Conservation (phyloP, 805 yeast species). For the Metschnikowia henanensis region DNA sequence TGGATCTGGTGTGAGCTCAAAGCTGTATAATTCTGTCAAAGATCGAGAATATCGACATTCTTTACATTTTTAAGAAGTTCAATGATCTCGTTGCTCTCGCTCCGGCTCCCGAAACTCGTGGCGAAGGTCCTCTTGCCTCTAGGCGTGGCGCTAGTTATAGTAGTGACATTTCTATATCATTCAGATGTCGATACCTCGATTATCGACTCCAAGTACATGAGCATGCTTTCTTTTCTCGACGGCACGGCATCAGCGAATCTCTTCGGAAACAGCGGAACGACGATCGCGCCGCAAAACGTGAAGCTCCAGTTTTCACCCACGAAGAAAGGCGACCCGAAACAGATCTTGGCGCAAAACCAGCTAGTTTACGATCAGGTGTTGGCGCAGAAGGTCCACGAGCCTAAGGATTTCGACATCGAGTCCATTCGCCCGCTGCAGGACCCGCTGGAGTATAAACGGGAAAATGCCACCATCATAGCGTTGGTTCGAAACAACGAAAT, state of each 20-base stretch:
- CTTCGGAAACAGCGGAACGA: slow-evolving; percentile 1
- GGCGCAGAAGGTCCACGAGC: slow-evolving; percentile 43
- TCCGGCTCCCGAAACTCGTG: slow-evolving; percentile 11
- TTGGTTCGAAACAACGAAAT: slow-evolving; percentile 71
- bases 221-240: slow-evolving; percentile 7
- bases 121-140: slow-evolving; percentile 10
- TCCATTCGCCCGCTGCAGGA: slow-evolving; percentile 29
- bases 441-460: slow-evolving; percentile 36
- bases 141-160: slow-evolving; percentile 1
- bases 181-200: slow-evolving; percentile 10
- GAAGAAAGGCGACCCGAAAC: slow-evolving; percentile 29
- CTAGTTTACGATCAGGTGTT: slow-evolving; percentile 38
- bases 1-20: no score
- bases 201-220: slow-evolving; percentile 8
- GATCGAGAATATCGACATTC: no score
- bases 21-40: no score
- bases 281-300: slow-evolving; percentile 29
- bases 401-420: slow-evolving; percentile 41
- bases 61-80: no score
- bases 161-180: slow-evolving; percentile 6
- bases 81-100: slow-evolving; percentile 14
- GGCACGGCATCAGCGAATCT: not conserved
- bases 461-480: slow-evolving; percentile 74
- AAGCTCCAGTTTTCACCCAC: slow-evolving; percentile 32
- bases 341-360: slow-evolving; percentile 39